Base-by-base conservation (phyloP, 805 yeast genomes). In the Hyphopichia homilentoma region DNA sequence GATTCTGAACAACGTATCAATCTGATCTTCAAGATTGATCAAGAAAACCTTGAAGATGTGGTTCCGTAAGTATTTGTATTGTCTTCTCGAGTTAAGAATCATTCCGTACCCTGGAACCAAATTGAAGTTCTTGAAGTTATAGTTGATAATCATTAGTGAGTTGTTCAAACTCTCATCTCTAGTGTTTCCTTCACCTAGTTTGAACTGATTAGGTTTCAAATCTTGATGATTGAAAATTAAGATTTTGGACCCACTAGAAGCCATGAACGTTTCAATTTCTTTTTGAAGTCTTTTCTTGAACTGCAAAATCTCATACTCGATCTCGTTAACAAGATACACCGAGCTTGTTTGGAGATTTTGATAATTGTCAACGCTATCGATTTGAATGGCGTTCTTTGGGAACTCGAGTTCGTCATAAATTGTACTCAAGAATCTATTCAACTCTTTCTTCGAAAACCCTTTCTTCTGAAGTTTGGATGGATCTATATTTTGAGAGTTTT, bases 41-140 rank as follows among this genome's bases (percentile, higher is more conserved):
- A 62, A 36, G 30, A 65, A 54, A 18, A 65, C 36, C 39, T 63
- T 63, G 45, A 50, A 54, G 20, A 66, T 42, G 34, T 66, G 71
- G 19, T 48, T 52, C 32, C 42, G 43, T 21, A 65, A 44, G 33
- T 38, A 42, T 25, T 41, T 46, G 38, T 41, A 37, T 28, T 54
- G 59, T 16, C 44, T 45, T 27, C 35, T 34, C 1, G 58, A 41
- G 21, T 38, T 44, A 30, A 59, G 35, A n/a, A 54, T 30, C 9
- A 55, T 30, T 5, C 56, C 58, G 34, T 54, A 60, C 37, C 57
- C 53, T 1, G 71, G 71, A 18, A 65, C 45, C 35, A 58, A 34
- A 33, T 59, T 59, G 41, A 64, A 57, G 22, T 52, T 45, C 34
- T 54, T 57, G 28, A 57, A 43, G 17, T 48, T 48, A 37, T 62